A percentile compares a stretch with the other conserved stretches of the same genome.
phyloP scores from a whole-genome alignment of 768 basidiomycete species.

The Agaricus blazei region DNA sequence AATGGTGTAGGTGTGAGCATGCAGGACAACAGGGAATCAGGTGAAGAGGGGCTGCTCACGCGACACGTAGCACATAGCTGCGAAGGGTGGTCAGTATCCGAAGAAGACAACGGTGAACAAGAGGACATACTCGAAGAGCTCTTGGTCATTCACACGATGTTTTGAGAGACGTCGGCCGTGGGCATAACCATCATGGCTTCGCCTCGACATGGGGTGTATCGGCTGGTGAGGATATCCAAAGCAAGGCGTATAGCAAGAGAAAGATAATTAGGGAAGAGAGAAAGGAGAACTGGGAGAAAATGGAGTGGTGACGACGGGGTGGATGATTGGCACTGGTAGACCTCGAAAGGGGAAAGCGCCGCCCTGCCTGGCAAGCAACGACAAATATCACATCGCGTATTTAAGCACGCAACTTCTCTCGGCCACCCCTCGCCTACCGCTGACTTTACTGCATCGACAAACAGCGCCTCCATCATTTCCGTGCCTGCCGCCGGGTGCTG shows the following conservation, averaged over 20 bases:
- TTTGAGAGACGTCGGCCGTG: slow-evolving; percentile 72
- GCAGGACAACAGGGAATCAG: slow-evolving; percentile 8
- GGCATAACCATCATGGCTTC: slow-evolving; percentile 68
- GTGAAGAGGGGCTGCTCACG: slow-evolving; percentile 46
- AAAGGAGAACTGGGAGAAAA: not conserved
- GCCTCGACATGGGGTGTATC: slow-evolving; percentile 53
- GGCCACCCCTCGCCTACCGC: no score
- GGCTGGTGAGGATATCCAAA: slow-evolving; percentile 1
- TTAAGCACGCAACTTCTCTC: no score
- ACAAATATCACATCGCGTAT: slow-evolving; percentile 4
- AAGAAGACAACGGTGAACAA: slow-evolving; percentile 11
- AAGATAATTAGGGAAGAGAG: not conserved
- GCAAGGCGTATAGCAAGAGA: not conserved
- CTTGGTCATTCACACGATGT: slow-evolving; percentile 78
- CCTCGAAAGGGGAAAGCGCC: not conserved
- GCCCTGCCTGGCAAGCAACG: slow-evolving; percentile 1
- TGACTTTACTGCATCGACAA: no score
- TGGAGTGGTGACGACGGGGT: not conserved
- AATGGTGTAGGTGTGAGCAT: slow-evolving; percentile 9
- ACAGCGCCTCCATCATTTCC: no score
- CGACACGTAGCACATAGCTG: slow-evolving; percentile 80
- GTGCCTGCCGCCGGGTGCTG: no score
- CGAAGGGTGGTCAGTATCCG: slow-evolving; percentile 2
- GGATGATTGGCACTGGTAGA: not conserved
- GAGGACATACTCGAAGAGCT: slow-evolving; percentile 68